Percentiles rank a stretch among this genome's conserved stretches.
Evolutionary conservation across 805 yeast genomes (phyloP).

Genomic region (Gaillardinia entomophila): DNA sequence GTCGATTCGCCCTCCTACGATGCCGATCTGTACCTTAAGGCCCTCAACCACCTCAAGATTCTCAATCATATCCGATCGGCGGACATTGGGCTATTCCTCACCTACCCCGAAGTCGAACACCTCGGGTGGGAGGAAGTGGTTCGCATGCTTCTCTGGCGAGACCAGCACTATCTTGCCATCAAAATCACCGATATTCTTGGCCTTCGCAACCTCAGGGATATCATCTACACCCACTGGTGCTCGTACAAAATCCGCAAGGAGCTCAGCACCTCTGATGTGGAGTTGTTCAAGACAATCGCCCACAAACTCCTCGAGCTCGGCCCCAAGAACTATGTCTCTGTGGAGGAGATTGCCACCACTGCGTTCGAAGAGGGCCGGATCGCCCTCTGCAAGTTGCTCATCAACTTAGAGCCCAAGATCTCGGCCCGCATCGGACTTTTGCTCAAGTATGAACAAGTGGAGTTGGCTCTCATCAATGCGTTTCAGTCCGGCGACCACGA

Average conservation of each 20-base stretch:
- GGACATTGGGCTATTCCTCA: conserved; percentile 64
- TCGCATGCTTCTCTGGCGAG: conserved; percentile 51
- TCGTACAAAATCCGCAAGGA: conserved; percentile 58
- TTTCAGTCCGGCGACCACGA: conserved; percentile 58
- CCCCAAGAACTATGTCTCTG: conserved; percentile 41
- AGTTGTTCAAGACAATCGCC: conserved; percentile 46
- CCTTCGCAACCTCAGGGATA: conserved; percentile 30
- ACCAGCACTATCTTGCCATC: conserved; percentile 56
- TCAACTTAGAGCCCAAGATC: conserved; percentile 62
- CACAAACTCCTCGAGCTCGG: conserved; percentile 34
- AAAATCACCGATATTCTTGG: conserved; percentile 49
- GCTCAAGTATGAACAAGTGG: conserved; percentile 66
- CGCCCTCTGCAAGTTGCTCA: conserved; percentile 58
- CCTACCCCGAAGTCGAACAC: conserved; percentile 45
- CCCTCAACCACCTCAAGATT: conserved; percentile 57
- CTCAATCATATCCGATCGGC: conserved; percentile 62
- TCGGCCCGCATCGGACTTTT: conserved; percentile 53
- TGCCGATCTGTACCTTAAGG: conserved; percentile 56
- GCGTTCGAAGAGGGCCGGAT: conserved; percentile 82
- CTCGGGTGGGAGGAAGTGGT: conserved; percentile 55
- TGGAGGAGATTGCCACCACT: conserved; percentile 51
- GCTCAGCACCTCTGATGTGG: conserved; percentile 50
- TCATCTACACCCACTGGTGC: conserved; percentile 76
- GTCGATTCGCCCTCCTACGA: conserved; percentile 40
- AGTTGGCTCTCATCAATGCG: conserved; percentile 62